Base-by-base conservation (phyloP, 441 rosid species). In the Pelargonium cotyledonis region DNA sequence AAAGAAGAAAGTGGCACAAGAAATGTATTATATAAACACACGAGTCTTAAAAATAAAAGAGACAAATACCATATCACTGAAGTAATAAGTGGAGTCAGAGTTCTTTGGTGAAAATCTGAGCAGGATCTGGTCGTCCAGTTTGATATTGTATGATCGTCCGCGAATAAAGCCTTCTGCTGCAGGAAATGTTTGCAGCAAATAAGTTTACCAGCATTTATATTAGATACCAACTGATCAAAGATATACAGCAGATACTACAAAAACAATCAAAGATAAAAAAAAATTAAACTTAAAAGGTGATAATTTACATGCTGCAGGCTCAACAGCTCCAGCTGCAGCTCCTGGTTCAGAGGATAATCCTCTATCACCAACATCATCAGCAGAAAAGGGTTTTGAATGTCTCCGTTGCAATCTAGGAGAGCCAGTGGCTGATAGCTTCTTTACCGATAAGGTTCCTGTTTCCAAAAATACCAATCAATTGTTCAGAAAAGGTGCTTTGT, bases 141-240 rank as follows among this genome's bases (percentile, higher is more conserved):
- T 86, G 73, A 95, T 91, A 75, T 95, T 91, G 77, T 91, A 95
- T 21, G 99, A 95, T 79, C 94, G 91, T 76, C 96, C 99, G 79
- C 96, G 89, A 80, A 85, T 78, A 80, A 87, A 95, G 82, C 90
- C 86, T 82, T 91, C 97, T 81, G 90, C 96, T 88, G 92, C 86
- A 83, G 87, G 78, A 83, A 88, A 83, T 79, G 80, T 74, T 85
- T 66, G 78, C 65, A 73, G 55, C 76, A 73, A 73, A 78, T 87
- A 83, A 82, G 83, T 74, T 79, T 43, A 77, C 82, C 73, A 74
- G 58, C 19, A 71, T 68, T 68, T 49, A 58, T 62, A 66, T 53
- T 65, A 65, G 43, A 64, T 68, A 72, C 61, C 67, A 46, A 6
- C 18, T 75, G 67, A 73, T 70, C 74, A 63, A 70, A 65, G 70